A percentile compares a stretch with the other conserved stretches of the same genome.
Conservation (phyloP, 2,329 filamentous ascomycete species). For the Colletotrichum navitas region DNA sequence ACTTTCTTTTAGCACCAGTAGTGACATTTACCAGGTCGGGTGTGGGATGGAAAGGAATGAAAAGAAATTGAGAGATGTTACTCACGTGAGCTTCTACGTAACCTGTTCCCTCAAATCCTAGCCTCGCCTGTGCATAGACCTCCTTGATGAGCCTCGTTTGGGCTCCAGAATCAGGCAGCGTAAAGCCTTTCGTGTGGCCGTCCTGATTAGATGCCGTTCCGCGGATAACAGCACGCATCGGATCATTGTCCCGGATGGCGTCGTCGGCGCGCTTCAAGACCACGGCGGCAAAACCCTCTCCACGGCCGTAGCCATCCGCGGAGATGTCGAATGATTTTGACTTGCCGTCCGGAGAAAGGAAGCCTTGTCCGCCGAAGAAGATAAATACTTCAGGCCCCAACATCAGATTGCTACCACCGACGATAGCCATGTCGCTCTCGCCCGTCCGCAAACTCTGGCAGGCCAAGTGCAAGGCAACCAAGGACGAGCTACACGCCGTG, state of each 20-base stretch:
- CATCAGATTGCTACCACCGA: slow-evolving; percentile 43
- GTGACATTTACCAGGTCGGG: no score
- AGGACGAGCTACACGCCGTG: slow-evolving; percentile 51
- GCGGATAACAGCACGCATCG: slow-evolving; percentile 48
- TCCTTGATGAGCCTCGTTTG: slow-evolving; percentile 53
- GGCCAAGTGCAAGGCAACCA: slow-evolving; percentile 50
- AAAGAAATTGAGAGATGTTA: no score
- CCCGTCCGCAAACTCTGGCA: slow-evolving; percentile 48
- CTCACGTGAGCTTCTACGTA: slow-evolving; percentile 59
- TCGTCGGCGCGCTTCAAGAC: slow-evolving; percentile 60
- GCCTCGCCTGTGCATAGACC: slow-evolving; percentile 49
- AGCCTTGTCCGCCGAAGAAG: background rate
- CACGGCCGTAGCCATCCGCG: background rate
- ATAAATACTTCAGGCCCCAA: background rate
- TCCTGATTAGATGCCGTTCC: slow-evolving; percentile 54
- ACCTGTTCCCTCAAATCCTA: slow-evolving; percentile 44
- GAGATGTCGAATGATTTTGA: background rate
- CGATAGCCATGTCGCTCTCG: slow-evolving; percentile 48
- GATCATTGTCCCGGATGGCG: slow-evolving; percentile 56
- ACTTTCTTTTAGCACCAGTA: no score
- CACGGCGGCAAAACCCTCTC: slow-evolving; percentile 48
- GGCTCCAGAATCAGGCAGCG: slow-evolving; percentile 46
- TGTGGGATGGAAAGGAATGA: no score
- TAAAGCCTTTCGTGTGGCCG: slow-evolving; percentile 57
- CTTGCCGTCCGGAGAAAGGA: background rate